Evolutionary conservation across 169 alveolate species (phyloP).

Genomic region (Plasmodium coatneyi): DNA sequence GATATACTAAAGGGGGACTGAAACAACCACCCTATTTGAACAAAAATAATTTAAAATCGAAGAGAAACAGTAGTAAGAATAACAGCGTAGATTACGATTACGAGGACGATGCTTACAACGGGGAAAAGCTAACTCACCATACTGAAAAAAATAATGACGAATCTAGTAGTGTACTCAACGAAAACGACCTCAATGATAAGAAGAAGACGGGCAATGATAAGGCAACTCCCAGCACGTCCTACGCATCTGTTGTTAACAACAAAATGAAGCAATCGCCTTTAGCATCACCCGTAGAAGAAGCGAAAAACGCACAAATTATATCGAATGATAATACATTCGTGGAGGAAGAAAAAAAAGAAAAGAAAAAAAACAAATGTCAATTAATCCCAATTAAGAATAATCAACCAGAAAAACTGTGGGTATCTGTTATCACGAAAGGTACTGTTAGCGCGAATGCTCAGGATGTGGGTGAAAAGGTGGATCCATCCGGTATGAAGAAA

Average conservation of each 20-base stretch:
- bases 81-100: conserved; percentile 48
- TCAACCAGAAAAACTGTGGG: conserved; percentile 56
- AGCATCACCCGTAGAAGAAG: conserved; percentile 5
- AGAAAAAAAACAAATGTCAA: conserved; percentile 40
- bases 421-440: conserved; percentile 62
- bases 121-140: conserved; percentile 21
- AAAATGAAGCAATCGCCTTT: not conserved
- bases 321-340: not conserved
- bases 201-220: conserved; percentile 5
- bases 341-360: conserved; percentile 39
- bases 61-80: conserved; percentile 46
- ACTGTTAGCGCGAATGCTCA: not conserved
- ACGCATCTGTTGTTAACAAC: conserved; percentile 65
- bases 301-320: not conserved
- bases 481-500: conserved; percentile 6
- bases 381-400: conserved; percentile 30
- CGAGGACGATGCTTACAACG: conserved; percentile 51
- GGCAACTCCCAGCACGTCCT: conserved; percentile 14
- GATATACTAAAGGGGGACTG: conserved; percentile 30
- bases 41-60: conserved; percentile 25
- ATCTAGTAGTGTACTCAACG: not conserved
- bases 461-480: conserved; percentile 5
- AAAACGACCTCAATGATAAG: not conserved
- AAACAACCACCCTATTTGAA: conserved; percentile 13
- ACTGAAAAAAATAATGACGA: not conserved